Percentiles rank a stretch among this genome's conserved stretches.
Evolutionary conservation across 768 basidiomycete species (phyloP).

Genomic region (Coprinopsis strossmayeri): DNA sequence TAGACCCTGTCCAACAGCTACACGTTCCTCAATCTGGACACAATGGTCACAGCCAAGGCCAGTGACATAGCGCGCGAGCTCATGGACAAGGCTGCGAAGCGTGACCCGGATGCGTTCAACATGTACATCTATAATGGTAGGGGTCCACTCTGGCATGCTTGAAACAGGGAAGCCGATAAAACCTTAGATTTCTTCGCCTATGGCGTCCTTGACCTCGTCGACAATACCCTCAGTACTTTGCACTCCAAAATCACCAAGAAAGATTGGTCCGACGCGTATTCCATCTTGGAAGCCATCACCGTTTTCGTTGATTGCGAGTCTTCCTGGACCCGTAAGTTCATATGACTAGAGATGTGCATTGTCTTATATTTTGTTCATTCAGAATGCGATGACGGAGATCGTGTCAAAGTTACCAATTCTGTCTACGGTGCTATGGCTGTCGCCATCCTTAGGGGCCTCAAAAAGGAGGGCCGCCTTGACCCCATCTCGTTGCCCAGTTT

Average conservation of each 20-base stretch:
- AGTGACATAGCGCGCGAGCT: slow-evolving; percentile 22
- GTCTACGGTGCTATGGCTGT: slow-evolving; percentile 28
- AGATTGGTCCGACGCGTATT: slow-evolving; percentile 26
- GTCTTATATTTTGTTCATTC: neutral
- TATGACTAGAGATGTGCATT: neutral
- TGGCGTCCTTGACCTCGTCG: slow-evolving; percentile 29
- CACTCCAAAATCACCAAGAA: slow-evolving; percentile 27
- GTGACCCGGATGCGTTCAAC: slow-evolving; percentile 26
- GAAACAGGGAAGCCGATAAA: no score
- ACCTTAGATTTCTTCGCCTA: slow-evolving; percentile 29
- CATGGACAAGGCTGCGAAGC: slow-evolving; percentile 22
- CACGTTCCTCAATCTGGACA: slow-evolving; percentile 24
- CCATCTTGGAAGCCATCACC: slow-evolving; percentile 26
- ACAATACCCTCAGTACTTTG: slow-evolving; percentile 21
- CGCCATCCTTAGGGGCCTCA: slow-evolving; percentile 25
- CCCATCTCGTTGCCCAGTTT: slow-evolving; percentile 24
- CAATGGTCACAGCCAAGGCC: slow-evolving; percentile 23
- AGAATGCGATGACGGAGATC: slow-evolving; percentile 30
- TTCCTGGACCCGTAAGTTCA: slow-evolving; percentile 25
- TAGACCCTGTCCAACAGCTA: slow-evolving; percentile 23
- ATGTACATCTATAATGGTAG: slow-evolving; percentile 31
- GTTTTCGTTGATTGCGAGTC: slow-evolving; percentile 24
- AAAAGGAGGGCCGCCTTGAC: slow-evolving; percentile 23
- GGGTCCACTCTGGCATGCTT: neutral
- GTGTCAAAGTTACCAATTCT: slow-evolving; percentile 23